Percentiles rank a stretch among this genome's conserved stretches.
Evolutionary conservation across 1,139 yeast species (phyloP).

Genomic region (Geotrichum europaeum): DNA sequence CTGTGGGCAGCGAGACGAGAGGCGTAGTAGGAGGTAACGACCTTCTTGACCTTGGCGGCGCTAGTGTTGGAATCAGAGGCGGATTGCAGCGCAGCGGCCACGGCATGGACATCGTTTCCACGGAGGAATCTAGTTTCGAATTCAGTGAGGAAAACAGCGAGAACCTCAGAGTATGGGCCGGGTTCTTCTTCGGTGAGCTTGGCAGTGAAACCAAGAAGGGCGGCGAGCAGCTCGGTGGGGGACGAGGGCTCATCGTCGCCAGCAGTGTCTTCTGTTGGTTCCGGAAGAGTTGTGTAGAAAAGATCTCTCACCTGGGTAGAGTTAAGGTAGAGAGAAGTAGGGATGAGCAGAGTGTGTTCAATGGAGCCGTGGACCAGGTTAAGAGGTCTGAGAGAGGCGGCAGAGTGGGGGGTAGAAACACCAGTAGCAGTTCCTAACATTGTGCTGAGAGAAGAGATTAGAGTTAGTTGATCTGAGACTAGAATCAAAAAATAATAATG

Average conservation of each 20-base stretch:
- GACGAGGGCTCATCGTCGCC: constrained; percentile 87
- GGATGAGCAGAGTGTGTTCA: constrained; percentile 83
- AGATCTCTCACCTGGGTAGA: constrained; percentile 86
- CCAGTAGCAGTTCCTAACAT: constrained; percentile 33
- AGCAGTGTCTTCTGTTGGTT: constrained; percentile 74
- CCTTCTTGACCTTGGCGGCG: constrained; percentile 58
- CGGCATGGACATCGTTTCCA: constrained; percentile 80
- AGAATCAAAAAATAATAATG: no score
- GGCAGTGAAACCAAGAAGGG: constrained; percentile 77
- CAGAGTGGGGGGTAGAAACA: constrained; percentile 40
- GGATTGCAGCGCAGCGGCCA: constrained; percentile 63
- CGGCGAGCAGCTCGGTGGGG: constrained; percentile 78
- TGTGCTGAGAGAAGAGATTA: not conserved
- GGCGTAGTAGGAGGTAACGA: constrained; percentile 65
- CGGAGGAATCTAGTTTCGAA: constrained; percentile 74
- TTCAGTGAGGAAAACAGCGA: constrained; percentile 65
- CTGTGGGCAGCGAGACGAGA: constrained; percentile 48
- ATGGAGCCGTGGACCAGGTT: constrained; percentile 77
- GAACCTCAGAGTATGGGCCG: constrained; percentile 63
- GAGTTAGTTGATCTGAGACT: not conserved
- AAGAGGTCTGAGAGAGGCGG: constrained; percentile 64
- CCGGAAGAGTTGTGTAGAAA: constrained; percentile 69
- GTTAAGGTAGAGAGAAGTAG: constrained; percentile 70
- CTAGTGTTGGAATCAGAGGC: constrained; percentile 53
- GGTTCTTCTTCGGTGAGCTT: constrained; percentile 45